phyloP scores from a whole-genome alignment of 345 rosid species.

The Reutealis trisperma region DNA sequence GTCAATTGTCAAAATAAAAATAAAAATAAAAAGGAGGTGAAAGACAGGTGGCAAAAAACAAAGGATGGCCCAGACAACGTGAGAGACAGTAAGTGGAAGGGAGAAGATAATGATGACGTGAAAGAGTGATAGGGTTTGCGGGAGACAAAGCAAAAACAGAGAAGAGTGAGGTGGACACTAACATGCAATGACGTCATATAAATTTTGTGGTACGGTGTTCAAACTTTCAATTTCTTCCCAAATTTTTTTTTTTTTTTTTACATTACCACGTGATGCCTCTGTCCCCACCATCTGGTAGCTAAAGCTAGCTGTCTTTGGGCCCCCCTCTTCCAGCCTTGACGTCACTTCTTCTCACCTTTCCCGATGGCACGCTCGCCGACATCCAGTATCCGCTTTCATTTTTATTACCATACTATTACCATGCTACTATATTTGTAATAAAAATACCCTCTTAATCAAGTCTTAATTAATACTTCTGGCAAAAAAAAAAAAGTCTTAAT shows the following conservation, averaged over 20 bases:
- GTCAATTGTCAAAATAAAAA: no score
- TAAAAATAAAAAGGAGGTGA: not conserved
- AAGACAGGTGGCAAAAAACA: not conserved
- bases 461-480: no score
- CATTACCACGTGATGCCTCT: not conserved
- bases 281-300: not conserved
- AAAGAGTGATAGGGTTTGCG: not conserved
- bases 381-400: not conserved
- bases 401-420: no score
- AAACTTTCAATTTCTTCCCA: not conserved
- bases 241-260: no score
- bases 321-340: not conserved
- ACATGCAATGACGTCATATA: not conserved
- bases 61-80: not conserved
- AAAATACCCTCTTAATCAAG: no score
- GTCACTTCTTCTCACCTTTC: slow-evolving; percentile 4
- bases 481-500: no score
- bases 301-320: slow-evolving; percentile 1
- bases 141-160: not conserved
- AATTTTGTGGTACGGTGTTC: not conserved
- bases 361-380: slow-evolving; percentile 16
- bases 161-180: not conserved
- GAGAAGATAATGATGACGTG: not conserved
- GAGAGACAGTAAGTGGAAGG: no score
- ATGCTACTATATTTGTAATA: no score